phyloP scores from a whole-genome alignment of 2,329 filamentous ascomycete genomes.

The Arthrobotrys sinensis region DNA sequence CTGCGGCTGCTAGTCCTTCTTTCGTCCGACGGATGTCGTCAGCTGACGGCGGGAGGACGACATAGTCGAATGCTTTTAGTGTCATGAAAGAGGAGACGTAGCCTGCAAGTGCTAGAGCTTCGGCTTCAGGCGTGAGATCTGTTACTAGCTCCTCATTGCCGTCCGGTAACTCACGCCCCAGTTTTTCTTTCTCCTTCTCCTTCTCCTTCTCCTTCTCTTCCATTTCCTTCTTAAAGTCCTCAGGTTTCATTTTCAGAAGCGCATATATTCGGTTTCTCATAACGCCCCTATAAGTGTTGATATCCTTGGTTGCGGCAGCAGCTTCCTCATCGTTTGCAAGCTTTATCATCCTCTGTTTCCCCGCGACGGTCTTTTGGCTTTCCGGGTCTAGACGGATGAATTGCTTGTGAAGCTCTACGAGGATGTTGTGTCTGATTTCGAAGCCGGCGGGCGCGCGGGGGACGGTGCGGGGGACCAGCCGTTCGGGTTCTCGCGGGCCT shows the following conservation, averaged over 20 bases:
- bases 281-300: constrained; percentile 83
- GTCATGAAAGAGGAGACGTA: constrained; percentile 77
- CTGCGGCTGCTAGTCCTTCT: constrained; percentile 76
- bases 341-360: constrained; percentile 76
- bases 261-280: constrained; percentile 85
- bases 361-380: constrained; percentile 72
- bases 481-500: constrained; percentile 32
- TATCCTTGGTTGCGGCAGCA: constrained; percentile 77
- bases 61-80: constrained; percentile 81
- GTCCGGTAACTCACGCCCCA: constrained; percentile 60
- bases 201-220: constrained; percentile 67
- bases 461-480: constrained; percentile 37
- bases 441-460: constrained; percentile 23
- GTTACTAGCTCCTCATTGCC: constrained; percentile 73
- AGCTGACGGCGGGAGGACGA: constrained; percentile 77
- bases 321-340: constrained; percentile 84
- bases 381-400: constrained; percentile 77
- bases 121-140: constrained; percentile 77
- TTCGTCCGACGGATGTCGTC: constrained; percentile 78
- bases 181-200: constrained; percentile 61
- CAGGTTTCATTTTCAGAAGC: constrained; percentile 81
- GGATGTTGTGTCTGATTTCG: constrained; percentile 27
- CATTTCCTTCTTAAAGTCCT: constrained; percentile 79
- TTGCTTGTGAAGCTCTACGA: constrained; percentile 71
- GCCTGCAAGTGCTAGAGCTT: constrained; percentile 76